Base-by-base conservation (phyloP, 805 yeast genomes). In the Metschnikowia bowlesiae region DNA sequence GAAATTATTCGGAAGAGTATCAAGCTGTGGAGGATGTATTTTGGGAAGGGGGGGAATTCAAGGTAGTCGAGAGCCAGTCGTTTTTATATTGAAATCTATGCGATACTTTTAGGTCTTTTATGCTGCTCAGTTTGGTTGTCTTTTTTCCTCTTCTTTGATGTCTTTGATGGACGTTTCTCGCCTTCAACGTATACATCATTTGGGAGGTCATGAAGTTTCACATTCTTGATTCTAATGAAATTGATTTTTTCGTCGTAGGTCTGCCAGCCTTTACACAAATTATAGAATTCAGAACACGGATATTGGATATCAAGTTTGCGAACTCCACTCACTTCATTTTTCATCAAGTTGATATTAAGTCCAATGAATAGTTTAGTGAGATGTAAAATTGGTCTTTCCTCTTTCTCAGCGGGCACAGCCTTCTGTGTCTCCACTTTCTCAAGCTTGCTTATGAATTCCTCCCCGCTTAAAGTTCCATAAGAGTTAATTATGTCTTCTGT, bases 231-330 rank as follows among this genome's bases (percentile, higher is more conserved):
- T 34, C 44, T 47, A 53, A 92, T 73, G 26, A 82, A 73, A 60
- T 83, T 76, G 8, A 76, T 67, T 40, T 81, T 79, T 47, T 81
- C 85, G 56, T 85, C 80, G 60, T 81, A 94, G 36, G 76, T 75
- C 18, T 75, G 75, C 82, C 92, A 88, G 33, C 81, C 77, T 55
- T 88, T 83, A 67, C 97, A 89, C 7, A 89, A 69, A 39, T 79
- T 83, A 69, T 80, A 89, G 65, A 92, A 94, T 53, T 94, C 98
- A 18, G 88, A 79, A 64, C 98, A 91, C 16, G 96, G 96, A 55
- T 83, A 80, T 60, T 87, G 96, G 50, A 92, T 85, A 65, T 90
- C 96, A 58, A 91, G 76, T 59, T 83, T 80, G 28, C 39, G 39
- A 9, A 37, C 39, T 18, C 39, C 39, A 37, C 39, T 37, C n/a